Percentiles rank a stretch among this genome's conserved stretches.
These are phyloP conservation scores for Ophiosphaerella korrae DNA, from an alignment of 2,329 filamentous ascomycete species.

Conservation along the genomic window DNA sequence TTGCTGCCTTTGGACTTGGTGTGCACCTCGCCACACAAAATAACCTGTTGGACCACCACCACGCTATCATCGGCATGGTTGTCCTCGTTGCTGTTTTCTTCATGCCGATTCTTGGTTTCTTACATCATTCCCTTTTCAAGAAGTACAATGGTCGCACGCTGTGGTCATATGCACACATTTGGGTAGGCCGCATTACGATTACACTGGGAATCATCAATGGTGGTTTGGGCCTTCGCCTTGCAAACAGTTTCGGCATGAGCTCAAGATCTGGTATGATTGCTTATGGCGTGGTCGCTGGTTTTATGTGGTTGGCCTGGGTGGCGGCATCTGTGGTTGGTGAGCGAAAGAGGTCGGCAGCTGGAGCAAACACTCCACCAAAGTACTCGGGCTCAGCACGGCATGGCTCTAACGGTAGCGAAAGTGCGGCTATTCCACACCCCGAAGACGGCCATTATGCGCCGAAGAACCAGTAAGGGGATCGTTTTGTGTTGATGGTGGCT, in stretches of 20 bases:
- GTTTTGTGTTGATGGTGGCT: not conserved
- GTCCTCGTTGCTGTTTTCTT: constrained; percentile 59
- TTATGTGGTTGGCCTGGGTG: constrained; percentile 49
- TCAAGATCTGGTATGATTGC: constrained; percentile 47
- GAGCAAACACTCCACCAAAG: not conserved
- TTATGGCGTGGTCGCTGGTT: constrained; percentile 57
- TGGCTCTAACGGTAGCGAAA: constrained; percentile 4
- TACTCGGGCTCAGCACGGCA: constrained; percentile 1
- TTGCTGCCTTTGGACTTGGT: constrained; percentile 58
- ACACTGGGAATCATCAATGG: constrained; percentile 62
- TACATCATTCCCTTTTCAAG: constrained; percentile 59
- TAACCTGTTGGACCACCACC: constrained; percentile 46
- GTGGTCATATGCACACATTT: constrained; percentile 59
- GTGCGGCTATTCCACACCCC: not conserved
- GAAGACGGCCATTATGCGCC: constrained; percentile 26
- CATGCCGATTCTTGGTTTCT: constrained; percentile 57
- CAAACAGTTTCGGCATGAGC: constrained; percentile 47
- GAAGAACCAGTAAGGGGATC: constrained; percentile 10
- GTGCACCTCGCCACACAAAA: constrained; percentile 54
- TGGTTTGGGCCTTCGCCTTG: constrained; percentile 59
- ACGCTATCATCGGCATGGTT: constrained; percentile 61
- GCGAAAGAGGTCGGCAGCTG: constrained; percentile 23
- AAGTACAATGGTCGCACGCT: constrained; percentile 52
- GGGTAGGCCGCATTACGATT: constrained; percentile 59
- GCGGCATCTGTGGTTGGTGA: constrained; percentile 37